These are phyloP conservation scores for Naegleria gruberi DNA, from an alignment of 208 protist genomes.

Conservation along the genomic window DNA sequence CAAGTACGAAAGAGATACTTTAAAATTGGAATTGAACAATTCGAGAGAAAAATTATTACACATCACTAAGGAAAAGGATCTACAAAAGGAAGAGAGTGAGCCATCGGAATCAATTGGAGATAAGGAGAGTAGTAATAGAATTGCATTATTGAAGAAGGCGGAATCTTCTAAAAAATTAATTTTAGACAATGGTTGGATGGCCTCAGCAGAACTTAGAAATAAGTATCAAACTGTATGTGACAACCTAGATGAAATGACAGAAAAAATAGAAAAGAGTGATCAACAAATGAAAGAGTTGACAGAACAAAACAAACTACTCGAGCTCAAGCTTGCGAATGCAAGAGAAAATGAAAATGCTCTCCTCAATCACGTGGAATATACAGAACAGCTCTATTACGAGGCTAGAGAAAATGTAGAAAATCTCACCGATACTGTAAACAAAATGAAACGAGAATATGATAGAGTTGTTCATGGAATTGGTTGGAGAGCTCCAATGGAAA, in stretches of 20 bases:
- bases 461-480: too few relatives aligned
- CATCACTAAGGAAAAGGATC: too few relatives aligned
- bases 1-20: neutral
- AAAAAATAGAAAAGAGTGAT: neutral
- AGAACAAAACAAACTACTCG: neutral
- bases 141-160: neutral
- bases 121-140: neutral
- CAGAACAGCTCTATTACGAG: neutral
- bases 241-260: neutral
- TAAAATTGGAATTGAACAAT: neutral
- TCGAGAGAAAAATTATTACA: neutral
- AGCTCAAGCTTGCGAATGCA: neutral
- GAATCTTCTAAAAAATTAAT: neutral
- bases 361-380: neutral
- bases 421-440: neutral
- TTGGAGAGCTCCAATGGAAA: too few relatives aligned
- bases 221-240: neutral
- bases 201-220: neutral
- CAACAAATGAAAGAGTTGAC: neutral
- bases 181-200: neutral
- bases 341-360: neutral
- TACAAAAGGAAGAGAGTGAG: too few relatives aligned
- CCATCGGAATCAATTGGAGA: neutral
- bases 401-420: neutral
- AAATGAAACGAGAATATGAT: too few relatives aligned